Evolutionary conservation across 2,329 filamentous ascomycete genomes (phyloP).

Genomic region (Colletotrichum sp.): DNA sequence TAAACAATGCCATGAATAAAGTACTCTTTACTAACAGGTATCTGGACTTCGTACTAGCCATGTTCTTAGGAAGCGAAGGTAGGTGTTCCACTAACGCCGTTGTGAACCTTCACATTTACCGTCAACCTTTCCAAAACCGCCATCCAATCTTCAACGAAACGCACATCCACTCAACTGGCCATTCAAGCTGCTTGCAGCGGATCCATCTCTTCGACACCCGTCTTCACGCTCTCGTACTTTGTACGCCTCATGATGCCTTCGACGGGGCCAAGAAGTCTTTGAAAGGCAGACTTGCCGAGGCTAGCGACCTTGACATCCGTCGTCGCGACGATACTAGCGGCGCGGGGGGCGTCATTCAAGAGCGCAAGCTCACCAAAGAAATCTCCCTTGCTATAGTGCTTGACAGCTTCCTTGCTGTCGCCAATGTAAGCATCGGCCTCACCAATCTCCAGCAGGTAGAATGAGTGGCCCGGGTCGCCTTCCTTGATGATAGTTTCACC

Average conservation of each 20-base stretch:
- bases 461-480: slow-evolving; percentile 89
- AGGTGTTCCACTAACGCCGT: slow-evolving; percentile 29
- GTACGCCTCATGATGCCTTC: slow-evolving; percentile 92
- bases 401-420: slow-evolving; percentile 73
- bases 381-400: slow-evolving; percentile 87
- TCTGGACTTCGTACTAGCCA: slow-evolving; percentile 37
- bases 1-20: neutral
- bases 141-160: slow-evolving; percentile 14
- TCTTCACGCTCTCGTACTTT: slow-evolving; percentile 63
- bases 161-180: neutral
- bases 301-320: slow-evolving; percentile 93
- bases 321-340: slow-evolving; percentile 83
- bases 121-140: slow-evolving; percentile 6
- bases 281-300: slow-evolving; percentile 92
- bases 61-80: slow-evolving; percentile 39
- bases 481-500: slow-evolving; percentile 88
- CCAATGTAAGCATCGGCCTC: slow-evolving; percentile 86
- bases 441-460: slow-evolving; percentile 88
- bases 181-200: slow-evolving; percentile 56
- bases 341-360: slow-evolving; percentile 90
- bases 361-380: slow-evolving; percentile 97
- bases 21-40: slow-evolving; percentile 30
- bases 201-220: slow-evolving; percentile 71
- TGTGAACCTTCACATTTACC: slow-evolving; percentile 12
- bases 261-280: slow-evolving; percentile 88